Percentiles rank a stretch among this genome's conserved stretches.
These are phyloP conservation scores for Parietichytrium sp. DNA, from an alignment of 108 stramenopile species.

Conservation along the genomic window DNA sequence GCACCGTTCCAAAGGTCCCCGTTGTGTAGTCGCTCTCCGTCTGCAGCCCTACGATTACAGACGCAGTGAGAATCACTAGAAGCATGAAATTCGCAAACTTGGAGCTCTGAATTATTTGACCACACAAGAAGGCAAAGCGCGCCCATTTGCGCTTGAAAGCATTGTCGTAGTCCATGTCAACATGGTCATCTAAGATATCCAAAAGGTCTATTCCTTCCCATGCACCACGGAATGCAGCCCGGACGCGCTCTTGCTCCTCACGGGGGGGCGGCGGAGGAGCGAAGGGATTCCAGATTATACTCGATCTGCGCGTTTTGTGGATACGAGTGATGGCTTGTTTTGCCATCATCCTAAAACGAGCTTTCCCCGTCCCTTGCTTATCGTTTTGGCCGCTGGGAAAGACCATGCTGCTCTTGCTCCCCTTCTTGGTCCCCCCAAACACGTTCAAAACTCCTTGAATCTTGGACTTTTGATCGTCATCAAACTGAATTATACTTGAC, in stretches of 20 bases:
- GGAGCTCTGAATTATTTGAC: not conserved
- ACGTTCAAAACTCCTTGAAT: not conserved
- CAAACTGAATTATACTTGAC: too few species aligned
- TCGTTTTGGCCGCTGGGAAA: too few species aligned
- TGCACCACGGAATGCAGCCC: not conserved
- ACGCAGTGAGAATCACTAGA: not conserved
- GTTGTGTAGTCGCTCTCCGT: not conserved
- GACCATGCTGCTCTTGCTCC: too few species aligned
- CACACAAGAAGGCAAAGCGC: not conserved
- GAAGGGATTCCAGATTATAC: conserved; percentile 11
- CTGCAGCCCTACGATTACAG: not conserved
- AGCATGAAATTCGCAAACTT: not conserved
- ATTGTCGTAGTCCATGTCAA: conserved; percentile 4
- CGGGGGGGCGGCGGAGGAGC: not conserved
- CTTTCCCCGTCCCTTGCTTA: too few species aligned
- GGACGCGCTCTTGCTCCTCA: conserved; percentile 18
- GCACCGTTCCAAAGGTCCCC: not conserved
- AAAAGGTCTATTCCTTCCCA: conserved; percentile 20
- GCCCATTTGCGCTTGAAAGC: not conserved
- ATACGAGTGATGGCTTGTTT: not conserved
- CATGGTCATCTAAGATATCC: conserved; percentile 9
- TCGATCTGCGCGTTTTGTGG: not conserved
- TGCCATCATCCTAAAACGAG: not conserved
- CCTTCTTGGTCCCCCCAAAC: too few species aligned
- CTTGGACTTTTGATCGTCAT: conserved; percentile 29